Conservation (phyloP, 1,284 basidiomycete genomes). For the Apiotrichum laibachii region DNA sequence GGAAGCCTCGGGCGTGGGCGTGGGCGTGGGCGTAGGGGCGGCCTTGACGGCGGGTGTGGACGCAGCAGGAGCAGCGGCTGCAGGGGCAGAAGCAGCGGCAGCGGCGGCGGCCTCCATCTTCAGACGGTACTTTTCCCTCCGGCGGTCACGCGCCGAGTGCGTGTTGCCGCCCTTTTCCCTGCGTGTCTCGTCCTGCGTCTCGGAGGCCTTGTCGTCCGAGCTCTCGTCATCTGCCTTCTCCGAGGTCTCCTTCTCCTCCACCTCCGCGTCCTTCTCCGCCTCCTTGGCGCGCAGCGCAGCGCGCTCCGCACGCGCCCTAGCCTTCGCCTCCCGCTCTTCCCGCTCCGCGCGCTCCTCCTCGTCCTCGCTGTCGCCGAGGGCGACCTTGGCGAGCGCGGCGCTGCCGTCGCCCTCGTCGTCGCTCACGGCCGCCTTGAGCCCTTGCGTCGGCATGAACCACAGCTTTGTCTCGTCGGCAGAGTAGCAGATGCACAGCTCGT, state of each 20-base stretch:
- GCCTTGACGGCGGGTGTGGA: neutral
- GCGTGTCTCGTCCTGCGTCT: neutral
- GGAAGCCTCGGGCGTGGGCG: no score
- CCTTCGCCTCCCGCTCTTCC: slow-evolving; percentile 4
- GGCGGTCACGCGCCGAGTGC: slow-evolving; percentile 13
- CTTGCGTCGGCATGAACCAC: slow-evolving; percentile 40
- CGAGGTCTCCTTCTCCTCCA: neutral
- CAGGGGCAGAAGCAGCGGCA: neutral
- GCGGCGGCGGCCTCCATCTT: slow-evolving; percentile 14
- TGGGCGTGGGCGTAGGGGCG: neutral
- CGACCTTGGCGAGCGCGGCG: slow-evolving; percentile 6
- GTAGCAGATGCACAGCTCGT: slow-evolving; percentile 50
- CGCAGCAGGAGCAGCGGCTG: neutral
- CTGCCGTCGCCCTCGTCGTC: slow-evolving; percentile 17
- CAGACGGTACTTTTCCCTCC: slow-evolving; percentile 13
- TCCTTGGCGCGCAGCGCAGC: neutral
- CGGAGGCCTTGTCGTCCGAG: neutral
- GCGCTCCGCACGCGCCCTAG: slow-evolving; percentile 8
- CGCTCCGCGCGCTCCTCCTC: slow-evolving; percentile 10
- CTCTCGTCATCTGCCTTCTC: neutral
- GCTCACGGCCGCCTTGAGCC: slow-evolving; percentile 1
- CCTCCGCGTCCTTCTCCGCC: neutral
- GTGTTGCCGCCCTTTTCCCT: slow-evolving; percentile 13
- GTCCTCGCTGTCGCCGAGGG: slow-evolving; percentile 7
- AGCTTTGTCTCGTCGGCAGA: slow-evolving; percentile 49